phyloP scores from a whole-genome alignment of 2,329 filamentous ascomycete genomes.

The Dryadomyces sulphureus region DNA sequence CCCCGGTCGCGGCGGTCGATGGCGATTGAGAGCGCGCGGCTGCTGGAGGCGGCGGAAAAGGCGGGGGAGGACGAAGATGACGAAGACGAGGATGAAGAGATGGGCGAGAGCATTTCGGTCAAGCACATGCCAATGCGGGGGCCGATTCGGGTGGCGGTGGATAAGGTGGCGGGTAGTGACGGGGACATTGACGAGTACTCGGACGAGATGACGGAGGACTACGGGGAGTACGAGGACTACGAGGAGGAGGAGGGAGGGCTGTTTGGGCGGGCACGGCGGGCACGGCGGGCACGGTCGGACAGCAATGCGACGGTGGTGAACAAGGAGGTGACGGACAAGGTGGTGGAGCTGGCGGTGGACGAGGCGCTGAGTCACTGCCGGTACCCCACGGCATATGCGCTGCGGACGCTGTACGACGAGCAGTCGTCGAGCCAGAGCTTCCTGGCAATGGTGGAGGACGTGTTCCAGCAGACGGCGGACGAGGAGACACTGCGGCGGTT shows the following conservation, averaged over 20 bases:
- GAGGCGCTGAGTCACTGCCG: slow-evolving; percentile 40
- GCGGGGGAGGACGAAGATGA: slow-evolving; percentile 10
- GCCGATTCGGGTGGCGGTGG: neutral
- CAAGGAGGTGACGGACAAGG: slow-evolving; percentile 32
- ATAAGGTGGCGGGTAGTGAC: neutral
- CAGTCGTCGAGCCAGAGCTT: slow-evolving; percentile 34
- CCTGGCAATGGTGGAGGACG: slow-evolving; percentile 40
- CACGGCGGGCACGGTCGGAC: slow-evolving; percentile 8
- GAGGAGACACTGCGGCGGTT: slow-evolving; percentile 36
- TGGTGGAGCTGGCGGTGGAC: slow-evolving; percentile 42
- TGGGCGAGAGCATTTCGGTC: no score
- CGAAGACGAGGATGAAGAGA: no score
- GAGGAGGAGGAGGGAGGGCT: neutral
- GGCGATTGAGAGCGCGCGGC: neutral
- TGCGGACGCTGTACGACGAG: slow-evolving; percentile 46
- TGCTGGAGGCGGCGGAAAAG: neutral
- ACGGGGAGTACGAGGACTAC: neutral
- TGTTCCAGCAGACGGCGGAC: slow-evolving; percentile 43
- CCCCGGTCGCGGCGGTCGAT: slow-evolving; percentile 6
- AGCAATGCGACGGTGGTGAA: slow-evolving; percentile 16
- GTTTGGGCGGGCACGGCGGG: neutral
- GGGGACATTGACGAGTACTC: neutral
- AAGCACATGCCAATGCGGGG: no score
- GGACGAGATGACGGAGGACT: neutral
- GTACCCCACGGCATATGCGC: slow-evolving; percentile 47